Conservation (phyloP, 345 rosid genomes). For the Salix dunnii region DNA sequence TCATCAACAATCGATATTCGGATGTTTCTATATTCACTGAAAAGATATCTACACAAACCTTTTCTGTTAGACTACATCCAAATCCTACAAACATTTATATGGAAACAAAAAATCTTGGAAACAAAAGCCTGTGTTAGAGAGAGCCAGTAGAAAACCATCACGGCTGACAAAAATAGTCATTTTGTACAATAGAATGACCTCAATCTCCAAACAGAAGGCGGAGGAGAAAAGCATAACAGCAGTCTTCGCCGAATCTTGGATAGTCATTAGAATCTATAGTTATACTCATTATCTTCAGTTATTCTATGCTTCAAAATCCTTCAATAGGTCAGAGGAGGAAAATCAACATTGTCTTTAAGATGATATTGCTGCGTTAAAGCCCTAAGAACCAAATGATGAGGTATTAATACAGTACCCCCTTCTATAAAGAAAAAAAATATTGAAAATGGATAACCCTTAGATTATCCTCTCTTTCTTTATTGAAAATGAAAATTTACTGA, state of each 20-base stretch:
- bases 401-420: not conserved
- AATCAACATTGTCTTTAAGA: conserved; percentile 32
- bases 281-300: not conserved
- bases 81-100: not conserved
- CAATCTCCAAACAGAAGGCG: not conserved
- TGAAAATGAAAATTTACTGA: not conserved
- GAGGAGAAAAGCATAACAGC: not conserved
- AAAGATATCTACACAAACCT: not conserved
- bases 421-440: too few species aligned
- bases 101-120: not conserved
- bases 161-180: not conserved
- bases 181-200: not conserved
- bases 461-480: not conserved
- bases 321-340: conserved; percentile 28
- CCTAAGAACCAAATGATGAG: conserved; percentile 16
- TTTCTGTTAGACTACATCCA: not conserved
- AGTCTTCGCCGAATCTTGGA: not conserved
- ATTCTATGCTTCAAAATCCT: not conserved
- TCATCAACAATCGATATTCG: not conserved
- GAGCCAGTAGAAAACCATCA: not conserved
- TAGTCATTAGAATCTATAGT: conserved; percentile 8
- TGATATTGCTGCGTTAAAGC: conserved; percentile 18
- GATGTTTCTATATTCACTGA: not conserved
- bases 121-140: not conserved
- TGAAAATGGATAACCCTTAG: too few species aligned